Percentiles rank a stretch among this genome's conserved stretches.
Evolutionary conservation across 1,139 yeast genomes (phyloP).

Genomic region (Blastobotrys raffinosifermentans): DNA sequence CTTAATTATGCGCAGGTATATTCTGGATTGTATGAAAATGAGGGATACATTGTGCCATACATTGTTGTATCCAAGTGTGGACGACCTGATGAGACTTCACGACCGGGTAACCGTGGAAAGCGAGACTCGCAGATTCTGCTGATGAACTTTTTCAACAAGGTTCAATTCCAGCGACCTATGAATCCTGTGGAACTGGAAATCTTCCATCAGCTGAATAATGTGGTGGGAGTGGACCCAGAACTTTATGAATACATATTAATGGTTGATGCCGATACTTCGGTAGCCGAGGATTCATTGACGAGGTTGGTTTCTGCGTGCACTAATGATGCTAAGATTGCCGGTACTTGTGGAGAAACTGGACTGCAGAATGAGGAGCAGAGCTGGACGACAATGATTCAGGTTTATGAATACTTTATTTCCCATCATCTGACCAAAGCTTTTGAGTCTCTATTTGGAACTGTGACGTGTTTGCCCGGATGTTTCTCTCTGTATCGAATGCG

Average conservation of each 20-base stretch:
- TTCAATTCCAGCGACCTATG: slow-evolving; percentile 37
- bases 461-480: slow-evolving; percentile 42
- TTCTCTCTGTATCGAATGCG: slow-evolving; percentile 37
- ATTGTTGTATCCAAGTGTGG: slow-evolving; percentile 38
- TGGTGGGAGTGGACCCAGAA: slow-evolving; percentile 40
- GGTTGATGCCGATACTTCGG: slow-evolving; percentile 40
- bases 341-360: slow-evolving; percentile 40
- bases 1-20: slow-evolving; percentile 38
- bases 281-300: slow-evolving; percentile 34
- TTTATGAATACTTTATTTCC: slow-evolving; percentile 39
- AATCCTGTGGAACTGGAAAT: slow-evolving; percentile 37
- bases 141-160: slow-evolving; percentile 37
- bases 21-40: slow-evolving; percentile 37
- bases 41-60: slow-evolving; percentile 38
- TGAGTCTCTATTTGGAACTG: slow-evolving; percentile 38
- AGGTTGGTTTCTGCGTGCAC: slow-evolving; percentile 36
- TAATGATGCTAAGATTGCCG: slow-evolving; percentile 35
- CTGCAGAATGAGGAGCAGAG: slow-evolving; percentile 36
- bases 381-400: slow-evolving; percentile 39
- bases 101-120: slow-evolving; percentile 41
- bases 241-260: slow-evolving; percentile 36
- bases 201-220: slow-evolving; percentile 38
- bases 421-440: slow-evolving; percentile 40
- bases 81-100: slow-evolving; percentile 29
- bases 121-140: slow-evolving; percentile 39